Conservation (phyloP, 805 yeast species). For the Candida arabinofermentans region DNA sequence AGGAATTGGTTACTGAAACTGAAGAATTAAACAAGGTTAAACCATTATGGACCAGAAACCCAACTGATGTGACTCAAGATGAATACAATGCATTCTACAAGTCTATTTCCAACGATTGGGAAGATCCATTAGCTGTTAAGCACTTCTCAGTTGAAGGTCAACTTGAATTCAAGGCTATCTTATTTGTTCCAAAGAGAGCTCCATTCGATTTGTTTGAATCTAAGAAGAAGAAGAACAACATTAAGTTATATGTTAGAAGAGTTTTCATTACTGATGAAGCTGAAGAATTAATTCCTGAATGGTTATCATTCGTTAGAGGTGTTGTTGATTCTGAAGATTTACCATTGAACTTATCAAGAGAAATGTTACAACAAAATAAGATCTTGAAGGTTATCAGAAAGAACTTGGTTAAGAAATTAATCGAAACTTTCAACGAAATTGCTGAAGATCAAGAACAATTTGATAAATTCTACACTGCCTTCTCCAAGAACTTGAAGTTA, state of each 20-base stretch:
- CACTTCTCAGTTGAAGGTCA: conserved; percentile 99
- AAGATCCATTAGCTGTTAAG: conserved; percentile 98
- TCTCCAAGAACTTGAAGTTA: conserved; percentile 96
- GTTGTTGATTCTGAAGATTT: conserved; percentile 99
- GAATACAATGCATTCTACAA: conserved; percentile 99
- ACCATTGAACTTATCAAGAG: conserved; percentile 99
- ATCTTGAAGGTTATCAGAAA: conserved; percentile 98
- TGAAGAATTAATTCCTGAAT: conserved; percentile 98
- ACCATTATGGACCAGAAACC: conserved; percentile 99
- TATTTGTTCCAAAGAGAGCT: conserved; percentile 98
- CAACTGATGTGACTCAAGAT: conserved; percentile 94
- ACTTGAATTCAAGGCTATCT: conserved; percentile 96
- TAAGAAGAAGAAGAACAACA: conserved; percentile 98
- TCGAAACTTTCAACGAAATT: conserved; percentile 98
- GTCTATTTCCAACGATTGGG: conserved; percentile 99
- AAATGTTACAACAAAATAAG: conserved; percentile 99
- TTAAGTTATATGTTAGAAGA: conserved; percentile 98
- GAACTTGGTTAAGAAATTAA: conserved; percentile 97
- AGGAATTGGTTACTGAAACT: conserved; percentile 89
- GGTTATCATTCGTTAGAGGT: conserved; percentile 97
- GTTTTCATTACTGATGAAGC: conserved; percentile 99
- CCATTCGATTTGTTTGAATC: conserved; percentile 98
- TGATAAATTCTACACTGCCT: conserved; percentile 96
- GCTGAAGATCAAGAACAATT: conserved; percentile 99
- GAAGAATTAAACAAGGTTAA: conserved; percentile 99